phyloP scores from a whole-genome alignment of 1,139 yeast genomes.

The Pneumocystis murina region DNA sequence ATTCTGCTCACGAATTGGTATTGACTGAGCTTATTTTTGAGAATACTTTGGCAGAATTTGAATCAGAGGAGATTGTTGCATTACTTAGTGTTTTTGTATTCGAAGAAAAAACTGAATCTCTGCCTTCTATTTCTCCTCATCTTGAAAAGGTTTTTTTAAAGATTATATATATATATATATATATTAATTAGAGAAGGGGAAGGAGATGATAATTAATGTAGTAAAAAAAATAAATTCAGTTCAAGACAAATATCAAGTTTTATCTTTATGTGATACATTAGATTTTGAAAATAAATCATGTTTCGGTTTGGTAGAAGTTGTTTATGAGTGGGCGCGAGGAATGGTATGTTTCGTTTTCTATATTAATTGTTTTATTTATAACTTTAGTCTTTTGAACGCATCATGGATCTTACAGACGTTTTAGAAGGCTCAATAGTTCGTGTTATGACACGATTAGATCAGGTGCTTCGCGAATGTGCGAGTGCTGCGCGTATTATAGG shows the following conservation, averaged over 20 bases:
- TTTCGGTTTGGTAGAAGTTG: constrained; percentile 82
- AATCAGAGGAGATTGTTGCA: constrained; percentile 93
- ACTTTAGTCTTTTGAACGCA: constrained; percentile 55
- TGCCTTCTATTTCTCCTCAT: constrained; percentile 60
- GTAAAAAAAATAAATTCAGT: constrained; percentile 48
- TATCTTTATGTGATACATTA: constrained; percentile 13
- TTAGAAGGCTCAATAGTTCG: constrained; percentile 98
- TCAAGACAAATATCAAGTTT: constrained; percentile 52
- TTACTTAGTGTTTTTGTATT: constrained; percentile 80
- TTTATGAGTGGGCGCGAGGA: constrained; percentile 97
- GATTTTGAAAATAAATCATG: constrained; percentile 58
- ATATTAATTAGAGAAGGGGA: constrained; percentile 32
- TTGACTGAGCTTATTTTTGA: constrained; percentile 79
- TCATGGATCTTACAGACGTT: constrained; percentile 74
- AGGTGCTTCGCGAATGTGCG: constrained; percentile 85
- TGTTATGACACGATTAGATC: constrained; percentile 86
- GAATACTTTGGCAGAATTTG: constrained; percentile 82
- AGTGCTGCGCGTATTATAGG: constrained; percentile 92
- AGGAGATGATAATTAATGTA: constrained; percentile 51
- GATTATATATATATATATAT: neutral
- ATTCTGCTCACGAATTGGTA: constrained; percentile 80
- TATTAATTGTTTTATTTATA: neutral
- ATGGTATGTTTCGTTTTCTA: constrained; percentile 23
- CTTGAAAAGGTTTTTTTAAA: constrained; percentile 31
- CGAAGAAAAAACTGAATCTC: constrained; percentile 58